These are phyloP conservation scores for Pestalotiopsis sp. DNA, from an alignment of 2,329 filamentous ascomycete genomes.

Conservation along the genomic window DNA sequence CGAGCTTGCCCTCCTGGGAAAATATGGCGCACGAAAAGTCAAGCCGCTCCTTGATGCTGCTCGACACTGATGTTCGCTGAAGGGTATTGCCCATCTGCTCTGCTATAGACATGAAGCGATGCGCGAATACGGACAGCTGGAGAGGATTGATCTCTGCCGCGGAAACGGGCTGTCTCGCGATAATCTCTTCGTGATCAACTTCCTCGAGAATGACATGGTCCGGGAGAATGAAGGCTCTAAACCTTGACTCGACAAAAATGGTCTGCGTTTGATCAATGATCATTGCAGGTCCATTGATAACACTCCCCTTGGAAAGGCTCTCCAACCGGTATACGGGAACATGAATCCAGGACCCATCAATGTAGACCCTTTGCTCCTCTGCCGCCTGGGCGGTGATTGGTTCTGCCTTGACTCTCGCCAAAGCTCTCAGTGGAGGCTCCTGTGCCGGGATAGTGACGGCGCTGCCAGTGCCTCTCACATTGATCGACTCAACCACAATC, in stretches of 20 bases:
- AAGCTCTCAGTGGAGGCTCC: constrained; percentile 19
- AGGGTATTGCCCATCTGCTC: constrained; percentile 81
- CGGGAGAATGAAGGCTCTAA: constrained; percentile 33
- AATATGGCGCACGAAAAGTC: constrained; percentile 84
- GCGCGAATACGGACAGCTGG: constrained; percentile 75
- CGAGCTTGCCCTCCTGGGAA: constrained; percentile 70
- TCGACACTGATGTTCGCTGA: constrained; percentile 77
- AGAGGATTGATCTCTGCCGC: constrained; percentile 62
- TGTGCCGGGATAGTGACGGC: constrained; percentile 18
- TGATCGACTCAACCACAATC: constrained; percentile 43
- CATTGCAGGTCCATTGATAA: constrained; percentile 42
- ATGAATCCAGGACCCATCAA: constrained; percentile 29
- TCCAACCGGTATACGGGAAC: constrained; percentile 31
- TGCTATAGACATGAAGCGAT: constrained; percentile 82
- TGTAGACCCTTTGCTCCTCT: constrained; percentile 30
- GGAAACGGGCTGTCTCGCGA: constrained; percentile 46
- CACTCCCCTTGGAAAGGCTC: constrained; percentile 21
- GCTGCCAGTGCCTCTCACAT: constrained; percentile 34
- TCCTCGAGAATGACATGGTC: constrained; percentile 41
- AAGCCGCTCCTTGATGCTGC: constrained; percentile 78
- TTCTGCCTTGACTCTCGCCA: constrained; percentile 10
- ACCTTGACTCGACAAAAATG: constrained; percentile 63
- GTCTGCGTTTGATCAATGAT: constrained; percentile 76
- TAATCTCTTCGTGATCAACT: background rate
- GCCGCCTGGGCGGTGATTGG: constrained; percentile 5